These are phyloP conservation scores for Zygosaccharomyces pseudobailii DNA, from an alignment of 1,139 yeast genomes.

Conservation along the genomic window DNA sequence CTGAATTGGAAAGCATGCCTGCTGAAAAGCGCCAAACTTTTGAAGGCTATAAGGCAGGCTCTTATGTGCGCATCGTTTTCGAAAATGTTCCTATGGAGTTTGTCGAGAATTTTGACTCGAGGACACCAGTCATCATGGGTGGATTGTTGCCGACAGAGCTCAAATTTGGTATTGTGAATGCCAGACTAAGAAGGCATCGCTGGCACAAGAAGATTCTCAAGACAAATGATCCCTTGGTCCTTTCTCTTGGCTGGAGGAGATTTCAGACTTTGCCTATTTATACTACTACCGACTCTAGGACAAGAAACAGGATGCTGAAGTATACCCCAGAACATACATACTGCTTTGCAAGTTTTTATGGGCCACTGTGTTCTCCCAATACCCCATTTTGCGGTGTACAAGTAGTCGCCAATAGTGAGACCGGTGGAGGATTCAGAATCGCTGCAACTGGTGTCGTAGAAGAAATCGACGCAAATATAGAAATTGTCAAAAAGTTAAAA, in stretches of 20 bases:
- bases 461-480: conserved; percentile 82
- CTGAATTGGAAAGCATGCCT: conserved; percentile 71
- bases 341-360: conserved; percentile 94
- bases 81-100: conserved; percentile 86
- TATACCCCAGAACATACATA: conserved; percentile 98
- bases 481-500: conserved; percentile 92
- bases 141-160: conserved; percentile 88
- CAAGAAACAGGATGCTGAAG: conserved; percentile 95
- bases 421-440: conserved; percentile 87
- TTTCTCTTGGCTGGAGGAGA: conserved; percentile 97
- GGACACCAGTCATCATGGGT: conserved; percentile 81
- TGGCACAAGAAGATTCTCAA: conserved; percentile 97
- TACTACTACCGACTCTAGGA: conserved; percentile 94
- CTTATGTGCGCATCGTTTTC: conserved; percentile 87
- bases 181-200: conserved; percentile 93
- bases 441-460: conserved; percentile 98
- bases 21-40: conserved; percentile 67
- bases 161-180: conserved; percentile 88
- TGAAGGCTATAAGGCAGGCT: conserved; percentile 92
- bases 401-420: conserved; percentile 73
- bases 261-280: conserved; percentile 95
- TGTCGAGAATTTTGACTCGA: conserved; percentile 78
- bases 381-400: conserved; percentile 97
- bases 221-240: conserved; percentile 89
- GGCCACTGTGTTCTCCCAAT: conserved; percentile 95